Base-by-base conservation (phyloP, 2,329 filamentous ascomycete species). In the Neurospora sp. region DNA sequence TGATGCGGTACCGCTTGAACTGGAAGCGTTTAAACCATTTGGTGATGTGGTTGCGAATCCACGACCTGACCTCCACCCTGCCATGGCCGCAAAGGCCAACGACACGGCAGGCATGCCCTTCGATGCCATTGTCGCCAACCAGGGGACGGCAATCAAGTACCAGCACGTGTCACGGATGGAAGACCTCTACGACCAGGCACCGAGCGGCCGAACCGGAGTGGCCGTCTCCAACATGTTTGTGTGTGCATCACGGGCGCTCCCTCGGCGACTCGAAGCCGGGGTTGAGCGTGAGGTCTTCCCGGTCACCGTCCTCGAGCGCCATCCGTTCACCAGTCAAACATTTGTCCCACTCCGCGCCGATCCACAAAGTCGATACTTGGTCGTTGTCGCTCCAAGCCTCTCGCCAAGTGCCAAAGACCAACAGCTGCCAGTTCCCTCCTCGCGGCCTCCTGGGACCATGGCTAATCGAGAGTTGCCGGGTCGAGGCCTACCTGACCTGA, bases 241-340 rank as follows among this genome's bases (percentile, higher is more conserved):
- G 69, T 97, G 93, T 79, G 89, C 88, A 67, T 90, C 91, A 10
- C 85, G 91, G 41, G 75, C 82, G 43, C 81, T 91, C 65, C 69
- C 70, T 70, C 74, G 67, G 65, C 67, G 66, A 38, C 57, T 67
- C 17, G 66, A 62, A 23, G 68, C 37, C 39, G 68, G 40, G 33
- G 66, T 75, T 69, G 73, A 71, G 70, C 28, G 15, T 17, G 71
- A 75, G 1, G 71, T 86, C 4, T 92, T 97, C 77, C 83, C 86
- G 66, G 85, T 97, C 69, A 81, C 81, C 23, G 87, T 97, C 70
- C 87, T 98, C 38, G 96, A 99, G 80, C 86, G 96, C 46, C 96
- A 99, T 80, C 95, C 96, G 0, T 98, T 89, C 80, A 98, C 96
- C 1, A 92, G 92, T 1, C 96, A 99, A 82, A 97, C 93, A 0